Evolutionary conservation across 148 eudicot genomes (phyloP).

Genomic region (Persicaria tinctoria): DNA sequence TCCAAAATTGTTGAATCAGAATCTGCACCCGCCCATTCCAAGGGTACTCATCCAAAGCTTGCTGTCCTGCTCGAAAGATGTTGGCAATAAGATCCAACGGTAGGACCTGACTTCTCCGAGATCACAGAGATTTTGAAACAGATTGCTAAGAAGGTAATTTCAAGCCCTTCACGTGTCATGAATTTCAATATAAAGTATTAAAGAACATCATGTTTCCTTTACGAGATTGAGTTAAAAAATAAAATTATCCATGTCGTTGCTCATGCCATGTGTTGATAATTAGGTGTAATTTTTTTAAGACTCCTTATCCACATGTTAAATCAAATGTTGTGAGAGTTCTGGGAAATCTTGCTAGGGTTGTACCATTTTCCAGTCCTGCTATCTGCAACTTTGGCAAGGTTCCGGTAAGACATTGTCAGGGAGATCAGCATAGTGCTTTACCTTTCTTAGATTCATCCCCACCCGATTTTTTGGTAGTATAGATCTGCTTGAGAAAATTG

Average conservation of each 20-base stretch:
- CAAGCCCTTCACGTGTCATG: background rate
- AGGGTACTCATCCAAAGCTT: no score
- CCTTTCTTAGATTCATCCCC: slow-evolving; percentile 16
- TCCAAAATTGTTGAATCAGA: no score
- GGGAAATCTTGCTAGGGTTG: slow-evolving; percentile 74
- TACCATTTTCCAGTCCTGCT: slow-evolving; percentile 37
- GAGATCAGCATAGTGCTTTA: slow-evolving; percentile 6
- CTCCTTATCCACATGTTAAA: slow-evolving; percentile 41
- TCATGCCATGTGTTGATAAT: background rate
- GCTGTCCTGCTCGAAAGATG: no score
- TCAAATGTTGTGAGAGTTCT: slow-evolving; percentile 97
- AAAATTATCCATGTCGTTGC: background rate
- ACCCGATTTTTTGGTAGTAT: slow-evolving; percentile 22
- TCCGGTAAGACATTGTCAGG: slow-evolving; percentile 16
- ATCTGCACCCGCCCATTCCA: no score
- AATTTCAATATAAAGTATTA: background rate
- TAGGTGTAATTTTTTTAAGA: background rate
- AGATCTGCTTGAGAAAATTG: slow-evolving; percentile 57
- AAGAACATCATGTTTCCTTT: background rate
- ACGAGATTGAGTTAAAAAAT: background rate
- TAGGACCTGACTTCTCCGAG: slow-evolving; percentile 85
- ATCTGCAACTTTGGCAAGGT: slow-evolving; percentile 12
- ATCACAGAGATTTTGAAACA: slow-evolving; percentile 54
- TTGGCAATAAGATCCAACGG: slow-evolving; percentile 40
- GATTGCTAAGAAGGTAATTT: slow-evolving; percentile 64